Evolutionary conservation across 805 yeast genomes (phyloP).

Genomic region (Candida vartiovaarae): DNA sequence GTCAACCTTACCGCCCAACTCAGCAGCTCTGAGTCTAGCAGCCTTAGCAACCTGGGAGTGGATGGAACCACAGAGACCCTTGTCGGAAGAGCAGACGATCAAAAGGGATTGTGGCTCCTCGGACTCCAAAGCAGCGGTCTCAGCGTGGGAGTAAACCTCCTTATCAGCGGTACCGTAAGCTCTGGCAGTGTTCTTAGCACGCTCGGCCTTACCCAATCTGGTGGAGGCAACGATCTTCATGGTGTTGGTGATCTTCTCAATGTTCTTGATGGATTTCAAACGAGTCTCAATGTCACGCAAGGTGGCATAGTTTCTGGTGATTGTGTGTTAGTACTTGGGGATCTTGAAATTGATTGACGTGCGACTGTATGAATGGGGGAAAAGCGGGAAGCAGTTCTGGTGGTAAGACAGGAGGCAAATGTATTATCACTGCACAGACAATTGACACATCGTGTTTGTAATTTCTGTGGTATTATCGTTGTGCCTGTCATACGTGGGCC

Average conservation of each 20-base stretch:
- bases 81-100: conserved; percentile 90
- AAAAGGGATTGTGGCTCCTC: conserved; percentile 53
- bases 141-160: conserved; percentile 76
- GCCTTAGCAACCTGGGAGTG: conserved; percentile 92
- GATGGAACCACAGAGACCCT: conserved; percentile 98
- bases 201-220: conserved; percentile 90
- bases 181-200: conserved; percentile 85
- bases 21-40: conserved; percentile 61
- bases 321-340: too few species aligned
- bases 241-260: conserved; percentile 98
- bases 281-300: conserved; percentile 98
- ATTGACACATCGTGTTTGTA: too few species aligned
- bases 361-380: too few species aligned
- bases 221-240: conserved; percentile 99
- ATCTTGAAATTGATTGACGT: too few species aligned
- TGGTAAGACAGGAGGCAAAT: too few species aligned
- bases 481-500: too few species aligned
- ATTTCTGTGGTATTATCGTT: too few species aligned
- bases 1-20: conserved; percentile 56
- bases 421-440: too few species aligned
- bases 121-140: conserved; percentile 51
- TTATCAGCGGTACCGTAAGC: conserved; percentile 74
- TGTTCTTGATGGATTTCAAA: conserved; percentile 96
- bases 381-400: too few species aligned
- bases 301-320: conserved; percentile 85